Evolutionary conservation across 2,329 filamentous ascomycete genomes (phyloP).

Genomic region (Colletotrichum shisoi): DNA sequence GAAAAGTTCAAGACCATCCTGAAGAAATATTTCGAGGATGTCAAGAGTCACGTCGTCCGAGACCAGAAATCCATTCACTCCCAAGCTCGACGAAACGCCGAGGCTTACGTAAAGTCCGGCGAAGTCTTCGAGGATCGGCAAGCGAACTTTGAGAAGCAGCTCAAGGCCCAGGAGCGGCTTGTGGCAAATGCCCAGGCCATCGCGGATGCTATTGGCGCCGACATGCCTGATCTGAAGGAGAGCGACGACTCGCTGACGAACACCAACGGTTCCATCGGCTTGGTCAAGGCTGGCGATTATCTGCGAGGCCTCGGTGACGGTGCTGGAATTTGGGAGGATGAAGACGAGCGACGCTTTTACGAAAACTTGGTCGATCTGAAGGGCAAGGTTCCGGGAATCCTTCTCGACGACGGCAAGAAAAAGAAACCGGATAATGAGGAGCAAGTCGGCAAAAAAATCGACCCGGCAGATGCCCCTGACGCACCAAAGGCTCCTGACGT

Average conservation of each 20-base stretch:
- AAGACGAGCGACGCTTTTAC: conserved; percentile 97
- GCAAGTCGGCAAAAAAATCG: conserved; percentile 77
- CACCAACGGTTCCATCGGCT: conserved; percentile 81
- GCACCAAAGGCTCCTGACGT: conserved; percentile 61
- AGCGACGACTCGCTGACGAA: conserved; percentile 73
- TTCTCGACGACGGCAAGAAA: conserved; percentile 94
- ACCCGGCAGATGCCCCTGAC: conserved; percentile 60
- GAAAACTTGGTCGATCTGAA: conserved; percentile 95
- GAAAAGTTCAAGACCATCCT: conserved; percentile 87
- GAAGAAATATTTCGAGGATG: conserved; percentile 88
- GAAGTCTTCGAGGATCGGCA: conserved; percentile 98
- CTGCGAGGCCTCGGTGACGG: conserved; percentile 88
- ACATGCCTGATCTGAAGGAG: conserved; percentile 93
- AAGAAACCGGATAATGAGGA: conserved; percentile 87
- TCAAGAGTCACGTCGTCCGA: conserved; percentile 85
- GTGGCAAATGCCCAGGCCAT: conserved; percentile 89
- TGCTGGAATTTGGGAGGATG: conserved; percentile 97
- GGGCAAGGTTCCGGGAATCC: conserved; percentile 91
- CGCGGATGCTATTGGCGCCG: conserved; percentile 83
- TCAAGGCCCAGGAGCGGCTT: conserved; percentile 90
- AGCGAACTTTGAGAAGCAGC: conserved; percentile 90
- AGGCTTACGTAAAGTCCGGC: conserved; percentile 97
- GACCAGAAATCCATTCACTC: conserved; percentile 88
- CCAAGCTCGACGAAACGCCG: conserved; percentile 92
- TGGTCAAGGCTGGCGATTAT: conserved; percentile 94